Base-by-base conservation (phyloP, 2,329 filamentous ascomycete genomes). In the Sclerotinia sclerotiorum region DNA sequence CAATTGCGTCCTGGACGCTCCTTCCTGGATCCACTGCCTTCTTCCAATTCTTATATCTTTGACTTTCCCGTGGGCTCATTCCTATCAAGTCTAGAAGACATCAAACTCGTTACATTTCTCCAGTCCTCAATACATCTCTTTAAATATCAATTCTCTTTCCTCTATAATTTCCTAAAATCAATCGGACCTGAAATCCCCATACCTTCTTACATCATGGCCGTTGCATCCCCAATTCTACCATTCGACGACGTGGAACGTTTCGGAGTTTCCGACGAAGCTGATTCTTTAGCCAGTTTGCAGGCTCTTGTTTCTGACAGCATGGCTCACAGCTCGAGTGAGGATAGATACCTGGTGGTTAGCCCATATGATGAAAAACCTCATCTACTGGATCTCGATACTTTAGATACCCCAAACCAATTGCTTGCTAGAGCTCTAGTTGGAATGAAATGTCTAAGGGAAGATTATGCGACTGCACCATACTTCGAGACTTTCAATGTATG, bases 391-490 rank as follows among this genome's bases (percentile, higher is more conserved):
- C 83, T 97, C 68, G 79, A 82, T 57, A 87, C 84, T 3, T 82
- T 97, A 8, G 84, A 91, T 70, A 80, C 79, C 0, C 85, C 91
- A 71, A 89, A 88, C 71, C 85, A 84, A 13, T 83, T 96, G 64
- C 83, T 97, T 66, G 89, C 93, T 6, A 84, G 87, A 69, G 90
- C 93, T 0, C 82, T 97, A 69, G 85, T 86, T 39, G 81, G 82
- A 19, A 82, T 97, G 72, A 82, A 82, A 69, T 86, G 87, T 49
- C 80, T 87, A 24, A 85, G 88, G 2, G 77, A 83, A 10, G 89
- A 93, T 77, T 97, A 96, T 79, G 91, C 93, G 68, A 93, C 88
- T 1, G 88, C 89, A 1, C 82, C 86, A 0, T 97, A 97, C 79
- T 79, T 82, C 4, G 84, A 88, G 2, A 88, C 88, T 0, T 94